These are phyloP conservation scores for Blakeslea trispora DNA, from an alignment of 371 early-diverging fungal species.

Conservation along the genomic window DNA sequence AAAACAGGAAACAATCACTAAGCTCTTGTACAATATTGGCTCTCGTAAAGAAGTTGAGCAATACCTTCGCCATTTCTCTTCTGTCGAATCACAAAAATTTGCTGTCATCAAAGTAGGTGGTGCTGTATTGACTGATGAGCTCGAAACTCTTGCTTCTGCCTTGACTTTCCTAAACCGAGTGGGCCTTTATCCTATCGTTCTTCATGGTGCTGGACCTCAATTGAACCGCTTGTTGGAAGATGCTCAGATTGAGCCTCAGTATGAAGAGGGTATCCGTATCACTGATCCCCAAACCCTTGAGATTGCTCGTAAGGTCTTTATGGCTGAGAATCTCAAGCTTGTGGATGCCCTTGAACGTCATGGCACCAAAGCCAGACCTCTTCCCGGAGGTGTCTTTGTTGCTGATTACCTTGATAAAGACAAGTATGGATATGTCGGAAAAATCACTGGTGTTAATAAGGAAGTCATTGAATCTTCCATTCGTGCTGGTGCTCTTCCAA, in stretches of 20 bases:
- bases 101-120: conserved; percentile 99
- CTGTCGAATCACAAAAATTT: conserved; percentile 97
- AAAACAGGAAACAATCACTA: conserved; percentile 90
- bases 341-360: conserved; percentile 94
- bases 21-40: conserved; percentile 97
- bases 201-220: conserved; percentile 98
- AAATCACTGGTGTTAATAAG: conserved; percentile 88
- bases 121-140: conserved; percentile 92
- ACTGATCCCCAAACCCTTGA: conserved; percentile 90
- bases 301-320: conserved; percentile 90
- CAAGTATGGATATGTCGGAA: conserved; percentile 92
- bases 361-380: conserved; percentile 93
- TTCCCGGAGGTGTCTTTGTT: conserved; percentile 92
- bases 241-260: conserved; percentile 88
- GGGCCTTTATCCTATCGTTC: conserved; percentile 95
- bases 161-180: conserved; percentile 95
- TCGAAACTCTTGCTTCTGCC: conserved; percentile 92
- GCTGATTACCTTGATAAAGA: conserved; percentile 93
- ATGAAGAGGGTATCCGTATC: conserved; percentile 95
- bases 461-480: conserved; percentile 89
- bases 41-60: conserved; percentile 97
- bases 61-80: conserved; percentile 93
- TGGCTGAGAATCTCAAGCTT: conserved; percentile 91
- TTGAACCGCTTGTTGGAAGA: conserved; percentile 85
- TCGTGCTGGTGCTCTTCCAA: conserved; percentile 91